Evolutionary conservation across 805 yeast genomes (phyloP).

Genomic region (Metschnikowia chrysomelidarum): DNA sequence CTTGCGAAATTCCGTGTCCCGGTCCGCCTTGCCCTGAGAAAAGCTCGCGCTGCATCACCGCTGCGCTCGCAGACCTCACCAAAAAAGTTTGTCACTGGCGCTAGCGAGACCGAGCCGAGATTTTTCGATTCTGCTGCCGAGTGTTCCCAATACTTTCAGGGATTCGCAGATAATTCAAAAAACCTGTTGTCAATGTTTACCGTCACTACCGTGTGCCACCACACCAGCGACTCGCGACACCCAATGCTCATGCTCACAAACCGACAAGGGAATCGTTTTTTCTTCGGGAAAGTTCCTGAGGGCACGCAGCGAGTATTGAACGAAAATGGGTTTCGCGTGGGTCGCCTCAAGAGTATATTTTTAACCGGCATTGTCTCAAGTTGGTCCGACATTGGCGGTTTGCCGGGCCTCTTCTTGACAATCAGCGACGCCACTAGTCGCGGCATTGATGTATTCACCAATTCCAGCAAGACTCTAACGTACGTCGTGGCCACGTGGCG

Average conservation of each 20-base stretch:
- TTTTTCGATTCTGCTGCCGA: conserved; percentile 11
- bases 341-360: conserved; percentile 63
- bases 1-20: conserved; percentile 5
- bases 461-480: conserved; percentile 29
- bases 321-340: conserved; percentile 55
- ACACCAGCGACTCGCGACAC: conserved; percentile 51
- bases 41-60: conserved; percentile 1
- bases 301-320: conserved; percentile 78
- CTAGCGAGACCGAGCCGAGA: conserved; percentile 11
- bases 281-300: conserved; percentile 81
- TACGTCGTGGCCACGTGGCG: conserved; percentile 80
- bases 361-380: conserved; percentile 66
- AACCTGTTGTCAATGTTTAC: conserved; percentile 40
- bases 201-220: conserved; percentile 52
- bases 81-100: conserved; percentile 8
- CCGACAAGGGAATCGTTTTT: conserved; percentile 50
- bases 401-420: conserved; percentile 86
- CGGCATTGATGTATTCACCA: conserved; percentile 51
- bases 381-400: conserved; percentile 86
- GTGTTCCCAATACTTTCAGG: conserved; percentile 8
- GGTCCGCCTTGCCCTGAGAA: conserved; percentile 11
- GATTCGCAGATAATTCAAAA: conserved; percentile 6
- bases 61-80: neutral
- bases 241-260: conserved; percentile 55
- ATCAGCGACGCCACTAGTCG: conserved; percentile 73